A percentile compares a stretch with the other conserved stretches of the same genome.
These are phyloP conservation scores for Aspergillus heteromorphus DNA, from an alignment of 495 filamentous ascomycete species.

Conservation along the genomic window DNA sequence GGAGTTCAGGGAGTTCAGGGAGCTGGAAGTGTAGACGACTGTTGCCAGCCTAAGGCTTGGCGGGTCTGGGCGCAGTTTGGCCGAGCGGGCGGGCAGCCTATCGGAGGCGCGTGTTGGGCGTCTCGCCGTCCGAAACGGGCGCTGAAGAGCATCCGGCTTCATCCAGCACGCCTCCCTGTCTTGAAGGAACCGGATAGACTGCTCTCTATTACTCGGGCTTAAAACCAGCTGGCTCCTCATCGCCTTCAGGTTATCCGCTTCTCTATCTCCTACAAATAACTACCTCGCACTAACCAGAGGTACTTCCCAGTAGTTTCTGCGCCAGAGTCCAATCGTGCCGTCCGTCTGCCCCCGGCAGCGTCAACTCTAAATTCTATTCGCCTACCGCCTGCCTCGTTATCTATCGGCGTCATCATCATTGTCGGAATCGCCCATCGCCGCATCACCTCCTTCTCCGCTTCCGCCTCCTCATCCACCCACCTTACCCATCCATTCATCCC, in stretches of 20 bases:
- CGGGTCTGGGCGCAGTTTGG: conserved; percentile 1
- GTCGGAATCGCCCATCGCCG: background rate
- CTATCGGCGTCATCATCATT: conserved; percentile 1
- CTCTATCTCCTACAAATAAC: too few relatives aligned
- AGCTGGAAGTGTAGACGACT: background rate
- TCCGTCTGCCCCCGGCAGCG: background rate
- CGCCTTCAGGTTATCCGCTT: background rate
- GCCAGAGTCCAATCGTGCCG: background rate
- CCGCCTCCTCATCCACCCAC: background rate
- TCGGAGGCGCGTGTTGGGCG: background rate
- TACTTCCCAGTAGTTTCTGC: too few relatives aligned
- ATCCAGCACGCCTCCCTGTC: background rate
- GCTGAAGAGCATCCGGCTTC: background rate
- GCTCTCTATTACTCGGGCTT: too few relatives aligned
- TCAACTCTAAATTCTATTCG: conserved; percentile 2
- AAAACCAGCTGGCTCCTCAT: background rate
- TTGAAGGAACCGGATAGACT: too few relatives aligned
- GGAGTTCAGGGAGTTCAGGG: too few relatives aligned
- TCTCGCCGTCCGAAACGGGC: background rate
- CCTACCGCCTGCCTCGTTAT: conserved; percentile 1
- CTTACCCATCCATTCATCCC: too few relatives aligned
- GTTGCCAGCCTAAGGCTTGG: background rate
- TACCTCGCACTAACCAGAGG: background rate
- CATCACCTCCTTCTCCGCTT: background rate
- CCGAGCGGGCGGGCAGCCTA: background rate